phyloP scores from a whole-genome alignment of 2,329 filamentous ascomycete genomes.

The Pseudocercospora pini-densiflorae region DNA sequence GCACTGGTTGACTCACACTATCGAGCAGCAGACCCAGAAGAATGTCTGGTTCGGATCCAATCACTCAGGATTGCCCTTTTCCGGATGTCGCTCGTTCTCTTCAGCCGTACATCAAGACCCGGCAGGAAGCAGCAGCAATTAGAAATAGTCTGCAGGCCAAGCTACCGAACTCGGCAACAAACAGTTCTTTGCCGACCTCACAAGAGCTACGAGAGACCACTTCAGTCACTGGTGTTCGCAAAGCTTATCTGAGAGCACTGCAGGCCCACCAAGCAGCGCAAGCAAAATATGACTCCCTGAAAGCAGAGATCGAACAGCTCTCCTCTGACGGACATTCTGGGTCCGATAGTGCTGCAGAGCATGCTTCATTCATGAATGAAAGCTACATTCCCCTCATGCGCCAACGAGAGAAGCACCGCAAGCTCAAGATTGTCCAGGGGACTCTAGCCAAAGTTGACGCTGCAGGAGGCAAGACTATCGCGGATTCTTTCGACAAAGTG shows the following conservation, averaged over 20 bases:
- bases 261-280: constrained; percentile 37
- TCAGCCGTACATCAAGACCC: constrained; percentile 37
- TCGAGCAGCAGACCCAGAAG: background rate
- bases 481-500: constrained; percentile 33
- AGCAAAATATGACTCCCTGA: constrained; percentile 36
- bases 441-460: constrained; percentile 27
- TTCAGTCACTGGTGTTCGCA: constrained; percentile 34
- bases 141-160: constrained; percentile 34
- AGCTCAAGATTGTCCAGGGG: constrained; percentile 35
- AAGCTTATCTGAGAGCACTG: constrained; percentile 38
- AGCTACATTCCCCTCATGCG: constrained; percentile 33
- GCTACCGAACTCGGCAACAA: constrained; percentile 28
- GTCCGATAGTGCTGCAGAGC: background rate
- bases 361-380: constrained; percentile 23
- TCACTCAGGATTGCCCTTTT: constrained; percentile 29
- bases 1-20: background rate
- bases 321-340: constrained; percentile 1
- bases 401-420: constrained; percentile 35
- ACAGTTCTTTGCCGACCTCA: constrained; percentile 11
- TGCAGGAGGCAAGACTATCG: constrained; percentile 22
- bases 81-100: constrained; percentile 37
- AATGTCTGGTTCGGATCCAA: background rate
- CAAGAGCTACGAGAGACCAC: constrained; percentile 19
- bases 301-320: constrained; percentile 34
- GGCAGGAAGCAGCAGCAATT: constrained; percentile 35